Base-by-base conservation (phyloP, 139 green algal species). In the Edaphochlamys debaryana region DNA sequence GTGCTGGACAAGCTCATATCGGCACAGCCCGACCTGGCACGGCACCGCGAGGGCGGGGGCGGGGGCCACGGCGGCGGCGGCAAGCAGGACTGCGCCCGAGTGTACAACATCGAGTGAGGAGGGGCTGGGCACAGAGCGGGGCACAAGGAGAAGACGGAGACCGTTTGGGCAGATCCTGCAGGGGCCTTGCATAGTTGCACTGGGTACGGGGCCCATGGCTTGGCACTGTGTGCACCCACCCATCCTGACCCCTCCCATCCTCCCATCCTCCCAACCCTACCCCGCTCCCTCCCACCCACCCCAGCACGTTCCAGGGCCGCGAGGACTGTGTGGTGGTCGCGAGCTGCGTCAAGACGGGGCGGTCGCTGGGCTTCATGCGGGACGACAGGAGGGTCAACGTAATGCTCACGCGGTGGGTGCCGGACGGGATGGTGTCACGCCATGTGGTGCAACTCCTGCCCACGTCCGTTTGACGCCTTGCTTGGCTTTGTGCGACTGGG, bases 371-470 rank as follows among this genome's bases (percentile, higher is more conserved):
- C 62, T 83, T 83, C 45, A 74, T 83, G 77, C 8, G 32, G 77
- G 77, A 83, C 77, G 64, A 83, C 77, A 63, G 77, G 4, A 42
- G 77, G 32, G 40, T 83, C 62, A 83, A 83, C 64, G 77, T 83
- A 45, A 83, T 83, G 77, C 32, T 74, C n/a, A 83, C 77, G 0
- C 25, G 77, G 77, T 83, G 67, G 8, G 75, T 19, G 34, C n/a
- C 17, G 45, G 13, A 13, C 11, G 45, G 45, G n/a, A n/a, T n/a
- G n/a, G n/a, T n/a, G n/a, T n/a, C n/a, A n/a, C n/a, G n/a, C n/a
- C n/a, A n/a, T n/a, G n/a, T n/a, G n/a, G n/a, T n/a, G n/a, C n/a
- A n/a, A n/a, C n/a, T n/a, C n/a, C n/a, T n/a, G n/a, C n/a, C n/a
- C n/a, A n/a, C n/a, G n/a, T n/a, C n/a, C n/a, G n/a, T n/a, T n/a